Evolutionary conservation across 495 filamentous ascomycete species (phyloP).

Genomic region (Neurospora sp.): DNA sequence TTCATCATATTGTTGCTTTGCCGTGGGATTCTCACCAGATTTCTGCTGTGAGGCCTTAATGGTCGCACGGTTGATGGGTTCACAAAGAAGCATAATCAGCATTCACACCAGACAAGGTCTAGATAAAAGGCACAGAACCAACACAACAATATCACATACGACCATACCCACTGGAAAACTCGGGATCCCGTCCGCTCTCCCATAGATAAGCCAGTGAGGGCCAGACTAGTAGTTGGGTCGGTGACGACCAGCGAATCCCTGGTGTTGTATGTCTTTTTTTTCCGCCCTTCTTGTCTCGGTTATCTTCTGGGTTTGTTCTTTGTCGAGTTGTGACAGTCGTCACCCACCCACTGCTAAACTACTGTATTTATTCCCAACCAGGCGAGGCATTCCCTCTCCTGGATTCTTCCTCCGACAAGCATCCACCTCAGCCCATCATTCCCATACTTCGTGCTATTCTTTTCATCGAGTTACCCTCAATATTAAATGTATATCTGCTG

Average conservation of each 20-base stretch:
- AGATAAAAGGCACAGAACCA: too few relatives aligned
- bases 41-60: neutral
- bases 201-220: constrained; percentile 28
- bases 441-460: neutral
- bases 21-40: neutral
- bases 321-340: neutral
- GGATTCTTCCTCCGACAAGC: neutral
- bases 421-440: neutral
- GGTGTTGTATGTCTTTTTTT: constrained; percentile 19
- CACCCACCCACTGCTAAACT: neutral
- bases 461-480: neutral
- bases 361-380: neutral
- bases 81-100: neutral
- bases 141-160: constrained; percentile 21
- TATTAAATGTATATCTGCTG: neutral
- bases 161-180: constrained; percentile 35
- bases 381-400: neutral
- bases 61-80: neutral
- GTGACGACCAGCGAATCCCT: constrained; percentile 30
- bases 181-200: constrained; percentile 44
- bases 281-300: neutral
- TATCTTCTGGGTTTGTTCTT: neutral
- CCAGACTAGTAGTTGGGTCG: constrained; percentile 38
- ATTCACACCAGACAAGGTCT: neutral
- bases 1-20: neutral